Conservation (phyloP, 192 early-diverging fungal genomes). For the Podila verticillata region DNA sequence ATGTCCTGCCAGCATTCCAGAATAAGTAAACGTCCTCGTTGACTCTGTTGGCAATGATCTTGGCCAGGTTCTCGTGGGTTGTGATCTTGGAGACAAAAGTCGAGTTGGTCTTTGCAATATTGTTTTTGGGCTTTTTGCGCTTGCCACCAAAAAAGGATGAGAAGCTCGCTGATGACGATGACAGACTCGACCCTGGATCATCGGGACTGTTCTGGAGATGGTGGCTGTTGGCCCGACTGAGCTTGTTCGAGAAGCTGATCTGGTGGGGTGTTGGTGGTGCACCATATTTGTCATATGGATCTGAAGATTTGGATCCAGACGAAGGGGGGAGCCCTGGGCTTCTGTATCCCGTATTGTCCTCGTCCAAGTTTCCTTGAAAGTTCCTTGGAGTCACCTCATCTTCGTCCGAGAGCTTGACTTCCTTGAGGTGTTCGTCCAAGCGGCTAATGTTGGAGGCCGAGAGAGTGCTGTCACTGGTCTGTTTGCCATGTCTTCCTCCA, state of each 20-base stretch:
- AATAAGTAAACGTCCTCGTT: conserved; percentile 77
- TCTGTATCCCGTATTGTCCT: conserved; percentile 18
- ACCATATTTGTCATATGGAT: conserved; percentile 39
- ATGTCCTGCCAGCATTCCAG: conserved; percentile 75
- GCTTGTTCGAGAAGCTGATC: conserved; percentile 6
- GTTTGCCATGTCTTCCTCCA: conserved; percentile 20
- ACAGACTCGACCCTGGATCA: conserved; percentile 11
- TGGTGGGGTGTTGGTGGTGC: conserved; percentile 27
- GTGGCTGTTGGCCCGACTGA: conserved; percentile 26
- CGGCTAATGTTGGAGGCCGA: conserved; percentile 39
- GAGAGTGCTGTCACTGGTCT: conserved; percentile 27
- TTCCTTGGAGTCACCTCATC: conserved; percentile 12
- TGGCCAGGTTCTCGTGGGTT: conserved; percentile 76
- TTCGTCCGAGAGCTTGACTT: conserved; percentile 44
- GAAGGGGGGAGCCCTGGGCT: conserved; percentile 31
- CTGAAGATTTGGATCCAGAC: conserved; percentile 9
- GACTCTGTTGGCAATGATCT: conserved; percentile 63
- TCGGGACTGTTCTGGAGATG: conserved; percentile 30
- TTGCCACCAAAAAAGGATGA: conserved; percentile 47
- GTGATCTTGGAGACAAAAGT: conserved; percentile 76
- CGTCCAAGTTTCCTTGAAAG: conserved; percentile 42
- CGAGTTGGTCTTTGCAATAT: conserved; percentile 79
- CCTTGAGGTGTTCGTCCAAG: conserved; percentile 41
- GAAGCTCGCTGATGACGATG: conserved; percentile 23
- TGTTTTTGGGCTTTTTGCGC: conserved; percentile 66